Conservation (phyloP, 106 monocot genomes). For the Xerophyta viscosa region DNA sequence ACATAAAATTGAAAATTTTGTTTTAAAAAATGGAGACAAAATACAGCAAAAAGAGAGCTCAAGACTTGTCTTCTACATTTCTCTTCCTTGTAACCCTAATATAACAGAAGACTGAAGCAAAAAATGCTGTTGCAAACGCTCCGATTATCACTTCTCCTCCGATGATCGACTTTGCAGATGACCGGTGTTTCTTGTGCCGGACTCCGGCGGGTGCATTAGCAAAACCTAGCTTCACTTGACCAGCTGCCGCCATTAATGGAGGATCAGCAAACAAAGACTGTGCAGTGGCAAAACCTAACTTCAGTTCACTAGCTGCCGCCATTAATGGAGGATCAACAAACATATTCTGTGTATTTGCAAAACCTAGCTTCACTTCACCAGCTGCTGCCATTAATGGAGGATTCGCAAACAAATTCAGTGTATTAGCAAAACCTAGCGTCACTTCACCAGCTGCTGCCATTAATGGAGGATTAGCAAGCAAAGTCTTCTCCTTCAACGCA, state of each 20-base stretch:
- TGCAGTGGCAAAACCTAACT: no score
- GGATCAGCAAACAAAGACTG: slow-evolving; percentile 11
- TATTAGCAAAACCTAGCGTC: no score
- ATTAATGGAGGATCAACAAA: no score
- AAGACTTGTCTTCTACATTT: slow-evolving; percentile 10
- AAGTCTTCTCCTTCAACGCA: no score
- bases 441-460: no score
- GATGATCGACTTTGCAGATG: slow-evolving; percentile 26
- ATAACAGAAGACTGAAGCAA: slow-evolving; percentile 36
- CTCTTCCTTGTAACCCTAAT: slow-evolving; percentile 42
- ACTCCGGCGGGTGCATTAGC: slow-evolving; percentile 16
- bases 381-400: no score
- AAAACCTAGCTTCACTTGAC: neutral
- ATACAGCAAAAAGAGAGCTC: neutral
- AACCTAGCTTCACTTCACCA: no score
- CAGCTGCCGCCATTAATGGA: slow-evolving; percentile 6
- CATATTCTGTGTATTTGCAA: no score
- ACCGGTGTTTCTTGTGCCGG: slow-evolving; percentile 5
- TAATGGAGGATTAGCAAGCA: no score
- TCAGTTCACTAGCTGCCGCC: no score
- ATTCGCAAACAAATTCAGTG: no score
- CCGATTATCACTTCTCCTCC: slow-evolving; percentile 42
- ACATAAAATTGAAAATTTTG: neutral
- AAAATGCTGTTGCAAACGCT: slow-evolving; percentile 26
- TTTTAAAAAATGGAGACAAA: neutral